A percentile compares a stretch with the other conserved stretches of the same genome.
These are phyloP conservation scores for Fusarium papillatum DNA, from an alignment of 2,329 filamentous ascomycete species.

Conservation along the genomic window DNA sequence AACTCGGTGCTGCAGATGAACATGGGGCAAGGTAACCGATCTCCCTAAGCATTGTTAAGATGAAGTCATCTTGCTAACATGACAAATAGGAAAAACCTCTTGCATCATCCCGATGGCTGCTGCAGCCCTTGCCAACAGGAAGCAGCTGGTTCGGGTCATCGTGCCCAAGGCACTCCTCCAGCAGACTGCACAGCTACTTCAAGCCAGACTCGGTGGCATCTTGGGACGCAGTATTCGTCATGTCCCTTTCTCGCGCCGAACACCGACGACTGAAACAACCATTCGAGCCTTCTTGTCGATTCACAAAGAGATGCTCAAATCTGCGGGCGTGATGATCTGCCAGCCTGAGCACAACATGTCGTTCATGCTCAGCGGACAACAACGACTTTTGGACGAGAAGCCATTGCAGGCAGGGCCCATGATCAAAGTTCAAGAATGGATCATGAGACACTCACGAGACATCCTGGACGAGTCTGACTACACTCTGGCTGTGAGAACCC, in stretches of 20 bases:
- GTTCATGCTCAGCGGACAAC: conserved; percentile 72
- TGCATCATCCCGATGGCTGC: conserved; percentile 68
- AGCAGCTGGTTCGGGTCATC: conserved; percentile 65
- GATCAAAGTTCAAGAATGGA: conserved; percentile 64
- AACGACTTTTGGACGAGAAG: conserved; percentile 65
- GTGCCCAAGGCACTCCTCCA: conserved; percentile 70
- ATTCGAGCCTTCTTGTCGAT: conserved; percentile 48
- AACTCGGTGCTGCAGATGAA: conserved; percentile 77
- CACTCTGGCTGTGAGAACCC: conserved; percentile 66
- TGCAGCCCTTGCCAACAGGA: conserved; percentile 58
- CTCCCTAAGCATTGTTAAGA: too few relatives aligned
- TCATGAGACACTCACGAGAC: conserved; percentile 67
- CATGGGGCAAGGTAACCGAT: conserved; percentile 69
- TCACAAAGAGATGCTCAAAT: conserved; percentile 54
- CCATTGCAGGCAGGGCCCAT: conserved; percentile 60
- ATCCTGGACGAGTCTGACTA: conserved; percentile 76
- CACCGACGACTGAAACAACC: conserved; percentile 47
- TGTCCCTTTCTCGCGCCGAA: conserved; percentile 69
- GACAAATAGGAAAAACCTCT: conserved; percentile 65
- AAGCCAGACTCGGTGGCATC: conserved; percentile 67
- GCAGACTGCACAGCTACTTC: conserved; percentile 70
- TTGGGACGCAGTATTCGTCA: conserved; percentile 66
- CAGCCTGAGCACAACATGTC: conserved; percentile 76
- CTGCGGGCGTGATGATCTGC: conserved; percentile 67
- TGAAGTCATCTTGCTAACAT: neutral